Evolutionary conservation across 257 asterid species (phyloP).

Genomic region (Solanum pimpinellifolium): DNA sequence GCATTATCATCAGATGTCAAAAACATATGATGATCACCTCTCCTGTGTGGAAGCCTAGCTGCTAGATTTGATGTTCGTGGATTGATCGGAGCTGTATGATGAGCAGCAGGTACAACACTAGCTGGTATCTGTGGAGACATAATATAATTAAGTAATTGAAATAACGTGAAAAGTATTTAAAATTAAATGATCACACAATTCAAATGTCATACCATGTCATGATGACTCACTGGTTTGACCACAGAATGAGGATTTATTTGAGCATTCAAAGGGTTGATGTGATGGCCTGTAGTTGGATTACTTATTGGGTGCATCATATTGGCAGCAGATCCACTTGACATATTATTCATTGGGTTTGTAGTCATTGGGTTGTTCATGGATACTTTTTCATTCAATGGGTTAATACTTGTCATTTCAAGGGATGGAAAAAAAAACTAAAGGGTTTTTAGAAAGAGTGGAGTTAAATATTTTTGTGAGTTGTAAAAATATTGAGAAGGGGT

Average conservation of each 20-base stretch:
- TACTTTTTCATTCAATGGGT: not conserved
- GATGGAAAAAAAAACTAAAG: not conserved
- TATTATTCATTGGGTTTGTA: not conserved
- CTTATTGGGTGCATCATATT: not conserved
- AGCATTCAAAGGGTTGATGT: not conserved
- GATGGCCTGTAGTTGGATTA: not conserved
- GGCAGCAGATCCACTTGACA: not conserved
- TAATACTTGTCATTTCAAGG: not conserved
- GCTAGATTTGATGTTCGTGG: not conserved
- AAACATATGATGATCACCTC: constrained; percentile 29
- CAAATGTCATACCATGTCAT: not conserved
- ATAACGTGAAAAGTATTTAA: not conserved
- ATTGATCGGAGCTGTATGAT: not conserved
- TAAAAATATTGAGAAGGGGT: not conserved
- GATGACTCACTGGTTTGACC: not conserved
- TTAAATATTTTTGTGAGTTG: constrained; percentile 2
- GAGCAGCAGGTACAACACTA: not conserved
- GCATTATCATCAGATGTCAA: constrained; percentile 39
- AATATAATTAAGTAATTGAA: not conserved
- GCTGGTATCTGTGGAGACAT: not conserved
- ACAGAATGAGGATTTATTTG: not conserved
- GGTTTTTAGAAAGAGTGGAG: not conserved
- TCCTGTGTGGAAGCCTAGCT: constrained; percentile 7
- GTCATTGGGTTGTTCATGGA: not conserved
- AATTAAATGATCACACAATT: not conserved